These are phyloP conservation scores for Tylopilus vinaceipallidus DNA, from an alignment of 768 basidiomycete species.

Conservation along the genomic window DNA sequence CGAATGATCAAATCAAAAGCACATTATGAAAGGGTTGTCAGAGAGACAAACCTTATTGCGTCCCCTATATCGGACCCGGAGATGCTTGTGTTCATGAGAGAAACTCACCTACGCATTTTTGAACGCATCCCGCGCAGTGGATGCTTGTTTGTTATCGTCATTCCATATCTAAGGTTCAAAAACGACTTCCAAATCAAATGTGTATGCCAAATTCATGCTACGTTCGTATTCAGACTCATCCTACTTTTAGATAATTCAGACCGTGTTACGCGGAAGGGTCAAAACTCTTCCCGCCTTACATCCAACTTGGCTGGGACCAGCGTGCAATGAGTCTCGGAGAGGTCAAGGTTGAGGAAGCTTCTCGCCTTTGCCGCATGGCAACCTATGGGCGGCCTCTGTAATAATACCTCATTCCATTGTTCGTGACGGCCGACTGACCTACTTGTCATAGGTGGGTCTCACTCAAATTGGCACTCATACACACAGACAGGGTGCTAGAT, in stretches of 20 bases:
- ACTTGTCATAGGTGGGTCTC: slow-evolving; percentile 2
- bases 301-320: not conserved
- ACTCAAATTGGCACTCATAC: not conserved
- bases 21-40: not conserved
- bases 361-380: not conserved
- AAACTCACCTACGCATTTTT: slow-evolving; percentile 8
- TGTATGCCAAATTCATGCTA: no score
- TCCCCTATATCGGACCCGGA: not conserved
- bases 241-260: not conserved
- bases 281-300: not conserved
- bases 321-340: not conserved
- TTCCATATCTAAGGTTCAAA: slow-evolving; percentile 2
- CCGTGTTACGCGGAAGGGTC: not conserved
- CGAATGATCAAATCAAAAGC: not conserved
- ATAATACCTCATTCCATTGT: no score
- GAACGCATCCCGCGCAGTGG: slow-evolving; percentile 1
- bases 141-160: not conserved
- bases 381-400: not conserved
- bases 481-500: not conserved
- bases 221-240: no score
- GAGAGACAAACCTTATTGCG: not conserved
- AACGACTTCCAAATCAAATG: slow-evolving; percentile 7
- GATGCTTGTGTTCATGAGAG: slow-evolving; percentile 11
- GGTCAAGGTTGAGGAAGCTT: not conserved
- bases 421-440: not conserved